Base-by-base conservation (phyloP, 2,329 filamentous ascomycete species). In the Alternaria sp. region DNA sequence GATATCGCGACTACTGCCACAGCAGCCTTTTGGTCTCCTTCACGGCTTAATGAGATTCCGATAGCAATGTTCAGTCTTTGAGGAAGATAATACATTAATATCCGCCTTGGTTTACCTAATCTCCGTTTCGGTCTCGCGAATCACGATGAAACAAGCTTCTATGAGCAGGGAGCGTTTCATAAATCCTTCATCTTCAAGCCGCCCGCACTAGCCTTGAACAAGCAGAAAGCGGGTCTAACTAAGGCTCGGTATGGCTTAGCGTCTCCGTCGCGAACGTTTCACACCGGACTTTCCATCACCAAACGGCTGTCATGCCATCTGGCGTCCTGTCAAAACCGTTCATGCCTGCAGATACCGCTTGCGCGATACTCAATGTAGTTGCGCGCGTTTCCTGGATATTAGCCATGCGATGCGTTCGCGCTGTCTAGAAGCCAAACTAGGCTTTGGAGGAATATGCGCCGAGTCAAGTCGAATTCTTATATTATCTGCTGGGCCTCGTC, bases 361-460 rank as follows among this genome's bases (percentile, higher is more conserved):
- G 41, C 64, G 63, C 61, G 62, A 71, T 67, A 69, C 66, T 60
- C 61, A 45, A 50, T 54, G 56, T 59, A 32, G 50, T 38, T 59
- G 50, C 59, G 57, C 58, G 52, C 56, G 51, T 59, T 51, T 49
- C 48, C 45, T 53, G 16, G 43, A 43, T 43, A 53, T 43, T 48
- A 48, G 25, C 16, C 41, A 45, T 43, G 20, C 36, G 53, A 46
- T 40, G 30, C 46, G 27, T 57, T 30, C 36, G 27, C 54, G 16
- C 30, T 38, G 45, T 46, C 45, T 50, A 32, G 53, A 40, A 32
- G 41, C 40, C 41, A 28, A 49, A 32, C 34, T 34, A 60, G 30
- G 54, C 54, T 52, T 34, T 51, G 28, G 30, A 57, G 32, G 22
- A 36, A 34, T 41, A 57, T 48, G 46, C 49, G 59, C 58, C 59